These are phyloP conservation scores for Copromyces sp. DNA, from an alignment of 495 filamentous ascomycete genomes.

Conservation along the genomic window DNA sequence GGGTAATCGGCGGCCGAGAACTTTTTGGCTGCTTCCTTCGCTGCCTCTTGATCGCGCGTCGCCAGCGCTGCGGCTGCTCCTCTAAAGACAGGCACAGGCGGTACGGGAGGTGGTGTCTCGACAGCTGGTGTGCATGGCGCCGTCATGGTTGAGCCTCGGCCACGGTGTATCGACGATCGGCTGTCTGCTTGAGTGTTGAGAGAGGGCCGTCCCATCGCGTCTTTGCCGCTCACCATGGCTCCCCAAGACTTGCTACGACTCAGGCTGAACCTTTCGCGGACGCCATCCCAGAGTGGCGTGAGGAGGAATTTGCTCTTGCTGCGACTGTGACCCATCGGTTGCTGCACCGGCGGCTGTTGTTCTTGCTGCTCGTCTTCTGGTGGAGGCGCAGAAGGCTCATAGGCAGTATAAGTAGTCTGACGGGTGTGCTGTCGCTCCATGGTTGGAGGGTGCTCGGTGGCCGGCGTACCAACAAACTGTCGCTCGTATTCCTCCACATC, in stretches of 20 bases:
- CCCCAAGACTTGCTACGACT: constrained; percentile 15
- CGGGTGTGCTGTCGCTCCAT: neutral
- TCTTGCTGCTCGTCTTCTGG: neutral
- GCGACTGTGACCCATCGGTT: neutral
- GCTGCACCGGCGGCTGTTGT: neutral
- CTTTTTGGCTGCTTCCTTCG: neutral
- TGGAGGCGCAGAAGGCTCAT: neutral
- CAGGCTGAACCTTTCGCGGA: constrained; percentile 19
- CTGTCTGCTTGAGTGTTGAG: neutral
- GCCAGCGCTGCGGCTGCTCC: neutral
- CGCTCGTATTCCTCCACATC: constrained; percentile 27
- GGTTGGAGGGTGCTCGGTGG: neutral
- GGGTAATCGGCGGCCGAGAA: constrained; percentile 21
- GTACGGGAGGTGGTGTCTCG: neutral
- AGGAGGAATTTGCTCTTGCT: constrained; percentile 16
- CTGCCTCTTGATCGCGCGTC: neutral
- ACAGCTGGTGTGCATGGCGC: neutral
- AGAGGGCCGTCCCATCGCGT: neutral
- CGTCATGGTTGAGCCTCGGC: neutral
- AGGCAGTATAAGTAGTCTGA: neutral
- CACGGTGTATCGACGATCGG: neutral
- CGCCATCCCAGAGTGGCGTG: constrained; percentile 24
- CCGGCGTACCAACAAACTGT: constrained; percentile 21
- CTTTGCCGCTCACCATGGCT: constrained; percentile 2
- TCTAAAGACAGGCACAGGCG: neutral